Conservation (phyloP, 441 rosid genomes). For the Pelargonium australe region DNA sequence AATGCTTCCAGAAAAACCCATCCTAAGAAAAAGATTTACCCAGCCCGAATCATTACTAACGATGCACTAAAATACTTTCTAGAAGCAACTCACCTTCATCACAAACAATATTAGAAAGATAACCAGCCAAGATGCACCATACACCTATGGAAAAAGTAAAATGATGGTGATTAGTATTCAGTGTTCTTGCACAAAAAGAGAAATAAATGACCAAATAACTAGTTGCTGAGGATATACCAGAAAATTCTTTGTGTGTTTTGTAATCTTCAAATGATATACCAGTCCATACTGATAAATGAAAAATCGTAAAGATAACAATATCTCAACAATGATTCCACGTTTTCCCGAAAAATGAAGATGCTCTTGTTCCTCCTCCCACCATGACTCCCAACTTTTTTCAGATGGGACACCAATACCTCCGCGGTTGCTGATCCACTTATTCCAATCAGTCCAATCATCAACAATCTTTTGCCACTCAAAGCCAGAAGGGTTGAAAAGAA, state of each 20-base stretch:
- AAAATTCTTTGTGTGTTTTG: constrained; percentile 43
- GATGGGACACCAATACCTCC: constrained; percentile 98
- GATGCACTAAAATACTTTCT: neutral
- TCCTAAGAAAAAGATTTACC: neutral
- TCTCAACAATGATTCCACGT: constrained; percentile 89
- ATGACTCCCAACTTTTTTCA: constrained; percentile 99
- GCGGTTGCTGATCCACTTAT: constrained; percentile 84
- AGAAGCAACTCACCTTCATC: constrained; percentile 70
- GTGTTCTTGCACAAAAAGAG: neutral
- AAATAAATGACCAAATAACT: constrained; percentile 12
- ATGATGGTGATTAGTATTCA: constrained; percentile 10
- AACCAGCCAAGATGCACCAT: constrained; percentile 93
- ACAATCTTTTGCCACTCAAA: constrained; percentile 99
- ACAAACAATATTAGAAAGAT: constrained; percentile 78
- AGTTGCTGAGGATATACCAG: constrained; percentile 42
- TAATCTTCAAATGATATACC: constrained; percentile 72
- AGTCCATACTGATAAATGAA: constrained; percentile 96
- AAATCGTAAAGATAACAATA: constrained; percentile 70
- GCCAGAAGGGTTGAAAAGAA: constrained; percentile 97
- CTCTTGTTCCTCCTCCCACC: constrained; percentile 99
- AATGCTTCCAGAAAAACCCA: neutral
- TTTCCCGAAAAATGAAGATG: constrained; percentile 84
- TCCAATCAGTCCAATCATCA: constrained; percentile 99
- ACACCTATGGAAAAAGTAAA: constrained; percentile 47
- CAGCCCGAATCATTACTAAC: neutral